A percentile compares a stretch with the other conserved stretches of the same genome.
Evolutionary conservation across 768 basidiomycete species (phyloP).

Genomic region (Tulasnella sp.): DNA sequence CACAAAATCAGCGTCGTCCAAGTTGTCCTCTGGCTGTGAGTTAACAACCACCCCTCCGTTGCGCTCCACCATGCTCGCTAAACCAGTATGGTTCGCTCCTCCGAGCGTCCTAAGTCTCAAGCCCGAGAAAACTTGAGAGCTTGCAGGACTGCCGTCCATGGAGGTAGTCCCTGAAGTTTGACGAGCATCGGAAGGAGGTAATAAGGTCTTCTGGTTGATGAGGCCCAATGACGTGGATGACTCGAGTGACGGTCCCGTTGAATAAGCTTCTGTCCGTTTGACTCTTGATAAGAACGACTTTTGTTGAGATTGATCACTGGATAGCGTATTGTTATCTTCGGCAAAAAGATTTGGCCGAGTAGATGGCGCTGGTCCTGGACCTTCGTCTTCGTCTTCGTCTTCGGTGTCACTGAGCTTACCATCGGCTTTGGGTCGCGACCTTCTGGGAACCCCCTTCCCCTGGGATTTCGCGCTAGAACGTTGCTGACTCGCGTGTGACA

Average conservation of each 20-base stretch:
- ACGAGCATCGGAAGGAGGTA: neutral
- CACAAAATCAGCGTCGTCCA: constrained; percentile 49
- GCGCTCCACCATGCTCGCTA: constrained; percentile 49
- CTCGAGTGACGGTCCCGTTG: neutral
- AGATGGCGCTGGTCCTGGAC: neutral
- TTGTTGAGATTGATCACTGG: neutral
- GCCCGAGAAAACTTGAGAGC: constrained; percentile 40
- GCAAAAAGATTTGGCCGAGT: neutral
- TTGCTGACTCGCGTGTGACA: neutral
- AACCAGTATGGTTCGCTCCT: constrained; percentile 49
- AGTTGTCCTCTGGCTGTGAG: constrained; percentile 30
- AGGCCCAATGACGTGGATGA: neutral
- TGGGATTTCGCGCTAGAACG: neutral
- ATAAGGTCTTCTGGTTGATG: neutral
- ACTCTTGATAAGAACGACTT: constrained; percentile 7
- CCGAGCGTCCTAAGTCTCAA: constrained; percentile 50
- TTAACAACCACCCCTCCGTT: constrained; percentile 44
- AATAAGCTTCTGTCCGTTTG: neutral
- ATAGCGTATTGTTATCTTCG: neutral
- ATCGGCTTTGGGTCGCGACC: neutral
- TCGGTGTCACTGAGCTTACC: constrained; percentile 1
- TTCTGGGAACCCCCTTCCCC: neutral
- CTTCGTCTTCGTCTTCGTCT: constrained; percentile 9
- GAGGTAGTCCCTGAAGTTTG: constrained; percentile 12
- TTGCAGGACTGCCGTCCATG: too few relatives aligned